Base-by-base conservation (phyloP, 148 eudicot species). In the Nepenthes mirabilis region DNA sequence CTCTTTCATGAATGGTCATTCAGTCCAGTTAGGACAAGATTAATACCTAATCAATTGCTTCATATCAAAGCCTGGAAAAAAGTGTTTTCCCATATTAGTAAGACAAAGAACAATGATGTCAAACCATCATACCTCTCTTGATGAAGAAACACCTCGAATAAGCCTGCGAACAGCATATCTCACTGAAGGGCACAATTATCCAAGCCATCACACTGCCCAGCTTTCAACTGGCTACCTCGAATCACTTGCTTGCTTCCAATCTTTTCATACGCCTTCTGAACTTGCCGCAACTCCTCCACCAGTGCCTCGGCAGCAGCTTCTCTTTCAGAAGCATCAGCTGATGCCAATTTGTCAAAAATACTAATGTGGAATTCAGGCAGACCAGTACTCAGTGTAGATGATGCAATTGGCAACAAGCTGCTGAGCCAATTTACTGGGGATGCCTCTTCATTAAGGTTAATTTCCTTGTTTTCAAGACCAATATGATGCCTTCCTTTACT, bases 91-190 rank as follows among this genome's bases (percentile, higher is more conserved):
- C 52, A 49, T 49, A 11, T 10, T 12, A 11, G 14, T n/a, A 49
- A 49, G 52, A 49, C 52, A 49, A 11, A 49, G 14, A 49, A 8
- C 6, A 1, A 53, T 34, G 40, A 35, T 1, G 1, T 32, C 43
- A 6, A 33, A 36, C 13, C 11, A 58, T 23, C 3, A 33, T 58
- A 90, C 97, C 97, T 90, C 89, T 75, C 89, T 79, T 4, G 97
- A 79, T 34, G 97, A 88, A 37, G 91, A 83, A 65, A 88, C 95
- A 37, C 98, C 98, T 10, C 98, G 95, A 63, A 93, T 72, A 40
- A 93, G 95, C 77, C 98, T 82, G 59, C 94, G 76, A 40, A 91
- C 82, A 53, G 98, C 94, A 70, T 91, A 88, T 71, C 91, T 75
- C 57, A 93, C 76, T 2, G 96, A 80, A 23, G 90, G 89, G 96